Conservation (phyloP, 176 grass and related monocot genomes). For the Triticum turgidum region DNA sequence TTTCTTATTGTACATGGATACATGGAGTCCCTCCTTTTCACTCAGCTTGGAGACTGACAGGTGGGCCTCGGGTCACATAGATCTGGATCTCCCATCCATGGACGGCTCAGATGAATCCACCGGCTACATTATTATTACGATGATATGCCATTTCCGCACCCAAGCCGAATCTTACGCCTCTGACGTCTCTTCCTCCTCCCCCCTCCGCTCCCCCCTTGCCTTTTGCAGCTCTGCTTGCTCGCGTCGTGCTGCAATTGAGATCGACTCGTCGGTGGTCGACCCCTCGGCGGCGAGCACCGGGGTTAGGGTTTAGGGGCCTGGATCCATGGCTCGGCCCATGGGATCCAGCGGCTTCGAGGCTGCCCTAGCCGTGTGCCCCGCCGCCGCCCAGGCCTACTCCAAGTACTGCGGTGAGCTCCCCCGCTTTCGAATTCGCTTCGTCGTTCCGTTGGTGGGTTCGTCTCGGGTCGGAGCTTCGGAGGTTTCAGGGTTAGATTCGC, state of each 20-base stretch:
- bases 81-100: background rate
- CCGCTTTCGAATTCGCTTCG: background rate
- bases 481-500: background rate
- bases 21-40: background rate
- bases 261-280: conserved; percentile 11
- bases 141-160: background rate
- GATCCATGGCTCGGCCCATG: conserved; percentile 48
- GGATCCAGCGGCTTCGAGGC: conserved; percentile 32
- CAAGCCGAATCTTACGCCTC: background rate
- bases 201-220: background rate
- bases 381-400: conserved; percentile 64
- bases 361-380: conserved; percentile 38
- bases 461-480: background rate
- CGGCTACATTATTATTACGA: background rate
- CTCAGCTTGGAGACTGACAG: background rate
- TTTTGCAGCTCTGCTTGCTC: conserved; percentile 10
- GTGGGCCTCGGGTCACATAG: background rate
- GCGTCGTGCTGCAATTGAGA: conserved; percentile 28
- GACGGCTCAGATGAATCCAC: conserved; percentile 2
- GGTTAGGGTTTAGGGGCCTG: background rate
- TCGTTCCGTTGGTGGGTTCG: background rate
- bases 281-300: conserved; percentile 26
- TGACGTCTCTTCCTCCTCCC: background rate
- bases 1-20: too few relatives aligned
- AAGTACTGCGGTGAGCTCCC: conserved; percentile 79